Evolutionary conservation across 2,329 filamentous ascomycete species (phyloP), one percentile per base, ranked within the genome.

Genomic region (Metarhizium robertsii): DNA sequence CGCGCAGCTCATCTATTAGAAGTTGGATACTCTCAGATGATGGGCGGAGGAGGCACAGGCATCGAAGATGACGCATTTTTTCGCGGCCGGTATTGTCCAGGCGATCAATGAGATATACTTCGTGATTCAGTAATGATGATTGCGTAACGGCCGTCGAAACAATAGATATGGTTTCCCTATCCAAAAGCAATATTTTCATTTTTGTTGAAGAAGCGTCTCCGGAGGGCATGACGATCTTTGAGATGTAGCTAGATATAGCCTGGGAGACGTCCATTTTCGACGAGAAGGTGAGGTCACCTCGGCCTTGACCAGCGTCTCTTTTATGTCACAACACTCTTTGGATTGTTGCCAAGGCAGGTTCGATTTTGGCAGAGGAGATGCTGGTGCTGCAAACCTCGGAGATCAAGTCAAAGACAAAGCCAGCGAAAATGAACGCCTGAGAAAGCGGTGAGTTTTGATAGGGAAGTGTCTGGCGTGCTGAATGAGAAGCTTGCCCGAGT

Each of bases 111-210:
- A 99, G 88, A 73, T 96, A 99, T 62, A 99, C 89, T 74, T 97
- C 92, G 75, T 99, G 91, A 67, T 90, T 96, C 60, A 99, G 84
- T 20, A 99, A 83, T 43, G 90, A 85, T 32, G 94, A 99, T 70
- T 99, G 95, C 2, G 94, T 97, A 58, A 92, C 92, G 54, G 94
- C 92, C 5, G 92, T 95, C 10, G 95, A 99, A 20, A 96, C 85
- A 62, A 97, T 95, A 16, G 90, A 84, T 25, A 97, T 87, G 61
- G 94, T 99, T 73, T 97, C 94, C 73, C 84, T 87, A 72, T 99
- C 94, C 64, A 99, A 78, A 60, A 99, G 77, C 56, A 99, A 77
- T 58, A 97, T 94, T 84, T 99, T 99, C 94, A 99, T 99, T 78
- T 96, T 97, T 46, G 89, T 83, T 25, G 89, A 86, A 52, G 83